These are phyloP conservation scores for Aspergillus pseudoglaucus DNA, from an alignment of 2,329 filamentous ascomycete genomes.

Conservation along the genomic window DNA sequence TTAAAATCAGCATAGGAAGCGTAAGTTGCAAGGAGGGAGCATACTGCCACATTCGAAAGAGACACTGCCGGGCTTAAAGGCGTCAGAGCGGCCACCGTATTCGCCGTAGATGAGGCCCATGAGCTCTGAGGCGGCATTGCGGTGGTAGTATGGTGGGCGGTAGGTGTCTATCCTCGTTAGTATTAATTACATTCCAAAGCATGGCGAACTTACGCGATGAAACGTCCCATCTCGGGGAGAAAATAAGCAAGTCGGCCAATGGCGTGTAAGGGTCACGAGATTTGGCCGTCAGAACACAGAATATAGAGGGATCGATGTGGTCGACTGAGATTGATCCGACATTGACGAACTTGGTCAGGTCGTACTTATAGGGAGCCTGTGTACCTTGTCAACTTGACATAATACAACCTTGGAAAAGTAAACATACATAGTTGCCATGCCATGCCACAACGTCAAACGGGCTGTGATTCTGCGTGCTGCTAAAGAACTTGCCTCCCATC, in stretches of 20 bases:
- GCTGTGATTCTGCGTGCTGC: conserved; percentile 55
- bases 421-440: conserved; percentile 57
- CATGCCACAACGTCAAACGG: conserved; percentile 67
- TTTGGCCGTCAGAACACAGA: conserved; percentile 36
- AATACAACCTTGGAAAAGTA: not conserved
- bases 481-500: conserved; percentile 56
- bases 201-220: conserved; percentile 23
- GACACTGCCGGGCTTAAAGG: conserved; percentile 28
- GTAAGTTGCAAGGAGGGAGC: conserved; percentile 1
- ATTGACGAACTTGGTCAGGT: conserved; percentile 36
- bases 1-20: not conserved
- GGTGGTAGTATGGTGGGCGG: conserved; percentile 38
- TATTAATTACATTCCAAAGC: not conserved
- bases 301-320: conserved; percentile 37
- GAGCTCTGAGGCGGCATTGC: conserved; percentile 34
- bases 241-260: conserved; percentile 34
- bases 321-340: conserved; percentile 35
- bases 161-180: conserved; percentile 25
- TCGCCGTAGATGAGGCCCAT: conserved; percentile 34
- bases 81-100: conserved; percentile 29
- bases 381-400: conserved; percentile 1
- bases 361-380: conserved; percentile 36
- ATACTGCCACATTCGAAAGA: conserved; percentile 31
- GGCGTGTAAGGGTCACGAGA: conserved; percentile 29
- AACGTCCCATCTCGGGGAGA: conserved; percentile 36